Percentiles rank a stretch among this genome's conserved stretches.
Evolutionary conservation across 2,329 filamentous ascomycete species (phyloP).

Genomic region (Aspergillus hortae): DNA sequence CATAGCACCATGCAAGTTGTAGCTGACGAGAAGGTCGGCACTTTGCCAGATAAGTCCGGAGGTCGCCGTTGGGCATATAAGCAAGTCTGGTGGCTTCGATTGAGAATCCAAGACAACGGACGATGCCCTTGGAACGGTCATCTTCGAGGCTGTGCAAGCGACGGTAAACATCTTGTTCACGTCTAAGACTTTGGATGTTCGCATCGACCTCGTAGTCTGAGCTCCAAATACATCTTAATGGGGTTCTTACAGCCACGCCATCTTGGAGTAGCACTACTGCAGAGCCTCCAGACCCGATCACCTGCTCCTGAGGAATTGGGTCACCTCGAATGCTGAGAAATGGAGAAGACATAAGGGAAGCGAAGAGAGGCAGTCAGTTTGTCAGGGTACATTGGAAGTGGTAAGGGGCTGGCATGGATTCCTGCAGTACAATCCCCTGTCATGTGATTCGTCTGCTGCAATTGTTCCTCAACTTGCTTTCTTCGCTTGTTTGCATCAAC

Average conservation of each 20-base stretch:
- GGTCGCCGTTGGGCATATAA: conserved; percentile 23
- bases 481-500: too few relatives aligned
- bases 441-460: too few relatives aligned
- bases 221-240: conserved; percentile 14
- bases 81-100: conserved; percentile 15
- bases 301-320: conserved; percentile 9
- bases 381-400: too few relatives aligned
- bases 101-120: conserved; percentile 15
- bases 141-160: conserved; percentile 12
- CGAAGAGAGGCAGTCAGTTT: too few relatives aligned
- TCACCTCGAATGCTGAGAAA: conserved; percentile 12
- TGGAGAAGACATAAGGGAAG: conserved; percentile 7
- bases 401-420: too few relatives aligned
- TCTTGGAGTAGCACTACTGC: conserved; percentile 12
- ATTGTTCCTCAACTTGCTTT: too few relatives aligned
- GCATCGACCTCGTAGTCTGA: conserved; percentile 12
- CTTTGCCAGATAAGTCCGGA: conserved; percentile 20
- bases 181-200: conserved; percentile 13
- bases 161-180: conserved; percentile 20
- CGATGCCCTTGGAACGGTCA: conserved; percentile 13
- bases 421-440: too few relatives aligned
- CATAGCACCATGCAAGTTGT: conserved; percentile 21
- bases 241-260: conserved; percentile 17
- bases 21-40: conserved; percentile 14
- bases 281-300: conserved; percentile 16